phyloP scores from a whole-genome alignment of 2,329 filamentous ascomycete species.

The Aspergillus pseudotamarii region DNA sequence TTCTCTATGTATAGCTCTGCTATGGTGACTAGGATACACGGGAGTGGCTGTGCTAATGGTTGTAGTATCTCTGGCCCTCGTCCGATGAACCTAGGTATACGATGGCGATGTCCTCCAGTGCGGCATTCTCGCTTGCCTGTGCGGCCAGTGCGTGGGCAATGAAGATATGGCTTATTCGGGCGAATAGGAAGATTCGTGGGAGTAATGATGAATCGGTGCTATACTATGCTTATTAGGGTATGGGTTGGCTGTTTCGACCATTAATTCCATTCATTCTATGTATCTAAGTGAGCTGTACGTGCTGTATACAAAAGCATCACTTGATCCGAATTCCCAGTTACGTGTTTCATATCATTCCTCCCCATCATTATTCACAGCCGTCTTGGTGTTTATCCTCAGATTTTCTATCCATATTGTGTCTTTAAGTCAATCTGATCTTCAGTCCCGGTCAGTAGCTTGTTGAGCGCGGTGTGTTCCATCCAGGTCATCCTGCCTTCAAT shows the following conservation, averaged over 20 bases:
- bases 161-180: constrained; percentile 20
- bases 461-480: not conserved
- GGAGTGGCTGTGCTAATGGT: not conserved
- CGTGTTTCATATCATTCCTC: not conserved
- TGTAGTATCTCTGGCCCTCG: constrained; percentile 38
- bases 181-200: constrained; percentile 22
- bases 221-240: constrained; percentile 20
- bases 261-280: too few species aligned
- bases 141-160: constrained; percentile 20
- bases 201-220: constrained; percentile 19
- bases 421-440: not conserved
- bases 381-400: too few species aligned
- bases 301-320: not conserved
- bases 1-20: too few species aligned
- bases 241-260: not conserved
- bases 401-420: not conserved
- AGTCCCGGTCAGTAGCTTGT: not conserved
- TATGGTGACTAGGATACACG: too few species aligned
- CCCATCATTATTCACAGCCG: not conserved
- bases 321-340: not conserved
- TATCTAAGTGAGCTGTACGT: not conserved
- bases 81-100: constrained; percentile 23
- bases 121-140: constrained; percentile 19
- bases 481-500: not conserved
- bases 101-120: constrained; percentile 22